Percentiles rank a stretch among this genome's conserved stretches.
Conservation (phyloP, 108 stramenopile genomes). For the Chaetoceros tenuissimus region DNA sequence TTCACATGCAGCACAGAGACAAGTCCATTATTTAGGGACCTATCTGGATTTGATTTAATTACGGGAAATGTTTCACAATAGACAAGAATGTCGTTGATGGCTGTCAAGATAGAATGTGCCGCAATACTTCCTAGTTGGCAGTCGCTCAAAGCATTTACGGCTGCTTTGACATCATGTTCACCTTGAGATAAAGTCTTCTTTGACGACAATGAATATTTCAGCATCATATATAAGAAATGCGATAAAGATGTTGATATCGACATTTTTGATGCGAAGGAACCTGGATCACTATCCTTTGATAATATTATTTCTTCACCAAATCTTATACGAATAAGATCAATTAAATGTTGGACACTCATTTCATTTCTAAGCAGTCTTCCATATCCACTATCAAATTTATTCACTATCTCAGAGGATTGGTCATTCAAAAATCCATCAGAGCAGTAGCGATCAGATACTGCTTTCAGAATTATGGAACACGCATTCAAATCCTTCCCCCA, state of each 20-base stretch:
- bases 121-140: constrained; percentile 61
- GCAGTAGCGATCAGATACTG: constrained; percentile 41
- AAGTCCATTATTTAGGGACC: not conserved
- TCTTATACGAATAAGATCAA: constrained; percentile 56
- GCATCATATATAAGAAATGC: constrained; percentile 56
- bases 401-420: constrained; percentile 2
- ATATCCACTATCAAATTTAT: constrained; percentile 13
- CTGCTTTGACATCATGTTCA: constrained; percentile 74
- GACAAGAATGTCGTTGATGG: constrained; percentile 55
- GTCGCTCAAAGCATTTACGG: constrained; percentile 65
- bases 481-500: constrained; percentile 53
- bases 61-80: constrained; percentile 55
- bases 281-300: constrained; percentile 4
- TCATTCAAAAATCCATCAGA: not conserved
- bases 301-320: constrained; percentile 8
- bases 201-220: constrained; percentile 37
- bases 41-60: not conserved
- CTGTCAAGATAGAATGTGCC: constrained; percentile 51
- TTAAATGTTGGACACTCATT: constrained; percentile 70
- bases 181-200: constrained; percentile 56
- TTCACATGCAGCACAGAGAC: not conserved
- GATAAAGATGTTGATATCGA: constrained; percentile 35
- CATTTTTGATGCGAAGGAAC: constrained; percentile 6
- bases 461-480: constrained; percentile 31
- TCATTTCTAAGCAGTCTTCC: constrained; percentile 59